phyloP scores from a whole-genome alignment of 2,329 filamentous ascomycete genomes.

The Colletotrichum lentis region DNA sequence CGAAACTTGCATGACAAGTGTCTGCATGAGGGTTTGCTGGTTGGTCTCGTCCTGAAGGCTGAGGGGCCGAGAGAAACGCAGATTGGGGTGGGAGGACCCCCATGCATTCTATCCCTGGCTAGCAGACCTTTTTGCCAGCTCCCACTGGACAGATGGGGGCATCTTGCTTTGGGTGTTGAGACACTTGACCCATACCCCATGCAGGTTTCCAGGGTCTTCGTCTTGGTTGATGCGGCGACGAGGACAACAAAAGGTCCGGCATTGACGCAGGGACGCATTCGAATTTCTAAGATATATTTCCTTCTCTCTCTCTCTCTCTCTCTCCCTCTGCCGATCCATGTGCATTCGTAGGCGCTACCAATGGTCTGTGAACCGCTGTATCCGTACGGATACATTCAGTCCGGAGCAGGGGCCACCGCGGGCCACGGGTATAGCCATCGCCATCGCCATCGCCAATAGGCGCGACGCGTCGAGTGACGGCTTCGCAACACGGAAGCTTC shows the following conservation, averaged over 20 bases:
- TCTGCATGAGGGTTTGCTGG: constrained; percentile 28
- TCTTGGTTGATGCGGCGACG: constrained; percentile 35
- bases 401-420: constrained; percentile 1
- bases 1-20: constrained; percentile 25
- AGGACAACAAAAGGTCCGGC: constrained; percentile 24
- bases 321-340: no score
- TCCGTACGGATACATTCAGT: background rate
- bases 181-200: constrained; percentile 28
- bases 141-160: constrained; percentile 26
- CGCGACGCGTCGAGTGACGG: constrained; percentile 24
- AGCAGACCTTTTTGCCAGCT: constrained; percentile 24
- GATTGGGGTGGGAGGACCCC: constrained; percentile 4
- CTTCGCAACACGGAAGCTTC: constrained; percentile 14
- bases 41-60: constrained; percentile 8
- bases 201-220: constrained; percentile 24
- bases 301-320: no score
- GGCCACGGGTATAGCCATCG: background rate
- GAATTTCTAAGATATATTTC: no score
- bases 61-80: constrained; percentile 10
- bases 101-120: constrained; percentile 28
- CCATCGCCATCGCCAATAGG: constrained; percentile 1
- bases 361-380: no score
- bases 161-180: constrained; percentile 32
- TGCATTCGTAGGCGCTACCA: no score
- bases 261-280: constrained; percentile 16